These are phyloP conservation scores for Quercus berberidifolia DNA, from an alignment of 306 rosid genomes.

Conservation along the genomic window DNA sequence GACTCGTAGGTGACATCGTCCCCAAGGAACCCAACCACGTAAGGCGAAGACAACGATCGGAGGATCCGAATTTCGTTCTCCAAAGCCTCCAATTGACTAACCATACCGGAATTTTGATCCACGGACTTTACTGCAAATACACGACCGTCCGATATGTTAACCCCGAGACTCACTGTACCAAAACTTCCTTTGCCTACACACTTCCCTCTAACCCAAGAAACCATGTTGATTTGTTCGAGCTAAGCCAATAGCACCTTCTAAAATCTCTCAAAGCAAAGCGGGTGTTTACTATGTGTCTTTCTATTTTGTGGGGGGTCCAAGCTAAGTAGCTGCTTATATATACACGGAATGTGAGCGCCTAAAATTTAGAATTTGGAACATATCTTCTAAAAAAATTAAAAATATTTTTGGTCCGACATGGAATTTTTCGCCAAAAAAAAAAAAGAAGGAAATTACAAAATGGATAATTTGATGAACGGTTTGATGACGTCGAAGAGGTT, in stretches of 20 bases:
- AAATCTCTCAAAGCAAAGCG: no score
- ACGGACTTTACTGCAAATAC: constrained; percentile 86
- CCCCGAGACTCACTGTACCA: constrained; percentile 59
- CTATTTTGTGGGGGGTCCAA: constrained; percentile 12
- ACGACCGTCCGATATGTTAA: constrained; percentile 33
- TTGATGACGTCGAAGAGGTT: constrained; percentile 38
- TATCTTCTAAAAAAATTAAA: background rate
- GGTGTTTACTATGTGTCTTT: background rate
- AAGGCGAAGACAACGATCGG: constrained; percentile 48
- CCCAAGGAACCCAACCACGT: constrained; percentile 50
- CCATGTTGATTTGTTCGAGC: constrained; percentile 1
- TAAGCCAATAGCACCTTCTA: no score
- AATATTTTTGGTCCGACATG: constrained; percentile 29
- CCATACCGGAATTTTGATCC: constrained; percentile 23
- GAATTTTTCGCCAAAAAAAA: constrained; percentile 11
- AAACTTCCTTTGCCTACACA: constrained; percentile 74
- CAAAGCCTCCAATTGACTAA: constrained; percentile 43
- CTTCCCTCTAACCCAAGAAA: constrained; percentile 74
- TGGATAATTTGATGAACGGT: constrained; percentile 44
- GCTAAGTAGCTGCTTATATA: constrained; percentile 36
- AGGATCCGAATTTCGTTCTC: constrained; percentile 76
- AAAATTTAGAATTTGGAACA: constrained; percentile 23
- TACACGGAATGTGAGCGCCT: constrained; percentile 1
- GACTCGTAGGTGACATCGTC: constrained; percentile 60
- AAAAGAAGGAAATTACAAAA: background rate